phyloP scores from a whole-genome alignment of 768 basidiomycete species.

The Suillus lakei region DNA sequence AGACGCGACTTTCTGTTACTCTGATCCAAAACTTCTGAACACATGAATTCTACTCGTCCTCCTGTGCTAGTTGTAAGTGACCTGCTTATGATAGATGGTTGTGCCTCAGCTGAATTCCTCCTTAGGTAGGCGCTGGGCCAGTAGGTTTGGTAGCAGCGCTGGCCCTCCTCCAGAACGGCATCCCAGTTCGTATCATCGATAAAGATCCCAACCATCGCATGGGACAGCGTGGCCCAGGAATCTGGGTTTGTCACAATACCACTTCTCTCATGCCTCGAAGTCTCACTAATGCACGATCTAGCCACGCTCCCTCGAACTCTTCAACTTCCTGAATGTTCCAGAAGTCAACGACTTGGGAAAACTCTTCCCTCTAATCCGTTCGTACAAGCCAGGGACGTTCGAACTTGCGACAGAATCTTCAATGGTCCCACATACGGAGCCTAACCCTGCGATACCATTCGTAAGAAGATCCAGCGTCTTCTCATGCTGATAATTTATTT shows the following conservation, averaged over 20 bases:
- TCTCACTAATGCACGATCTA: constrained; percentile 13
- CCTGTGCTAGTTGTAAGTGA: constrained; percentile 10
- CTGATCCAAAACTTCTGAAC: neutral
- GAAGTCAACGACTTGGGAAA: constrained; percentile 38
- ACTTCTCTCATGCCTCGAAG: neutral
- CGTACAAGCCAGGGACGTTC: constrained; percentile 31
- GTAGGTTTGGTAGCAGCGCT: constrained; percentile 50
- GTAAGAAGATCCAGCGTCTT: constrained; percentile 17
- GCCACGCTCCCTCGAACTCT: constrained; percentile 50
- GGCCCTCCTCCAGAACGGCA: constrained; percentile 36
- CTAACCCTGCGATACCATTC: constrained; percentile 30
- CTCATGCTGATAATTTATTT: neutral
- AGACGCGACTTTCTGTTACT: neutral
- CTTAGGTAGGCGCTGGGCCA: constrained; percentile 52
- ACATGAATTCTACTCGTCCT: neutral
- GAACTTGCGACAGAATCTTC: neutral
- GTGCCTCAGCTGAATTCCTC: neutral
- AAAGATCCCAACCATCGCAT: constrained; percentile 30
- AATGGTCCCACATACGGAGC: constrained; percentile 21
- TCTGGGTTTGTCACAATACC: constrained; percentile 32
- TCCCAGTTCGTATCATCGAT: constrained; percentile 20
- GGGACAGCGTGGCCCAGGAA: constrained; percentile 44
- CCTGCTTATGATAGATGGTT: neutral
- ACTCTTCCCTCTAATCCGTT: constrained; percentile 32
- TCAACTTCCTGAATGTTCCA: constrained; percentile 41